These are phyloP conservation scores for Laetiporus sulphureus DNA, from an alignment of 1,284 basidiomycete species.

Conservation along the genomic window DNA sequence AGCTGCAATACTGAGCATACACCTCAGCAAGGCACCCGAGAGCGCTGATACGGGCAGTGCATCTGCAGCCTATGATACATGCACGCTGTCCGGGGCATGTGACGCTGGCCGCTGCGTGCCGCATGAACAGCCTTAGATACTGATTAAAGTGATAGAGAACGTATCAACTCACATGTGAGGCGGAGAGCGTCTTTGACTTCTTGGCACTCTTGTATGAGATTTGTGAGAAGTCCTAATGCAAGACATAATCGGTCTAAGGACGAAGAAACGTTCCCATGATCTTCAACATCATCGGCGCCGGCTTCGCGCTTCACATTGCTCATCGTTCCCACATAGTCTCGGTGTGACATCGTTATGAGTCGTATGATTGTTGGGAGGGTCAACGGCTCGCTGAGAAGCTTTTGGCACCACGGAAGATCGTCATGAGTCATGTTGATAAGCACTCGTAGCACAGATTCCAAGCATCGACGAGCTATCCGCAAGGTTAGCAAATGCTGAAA, in stretches of 20 bases:
- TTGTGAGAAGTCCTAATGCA: slow-evolving; percentile 62
- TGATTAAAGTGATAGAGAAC: neutral
- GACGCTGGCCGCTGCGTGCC: slow-evolving; percentile 37
- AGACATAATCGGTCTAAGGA: slow-evolving; percentile 61
- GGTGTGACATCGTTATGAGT: slow-evolving; percentile 33
- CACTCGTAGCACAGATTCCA: slow-evolving; percentile 53
- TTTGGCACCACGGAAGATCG: slow-evolving; percentile 45
- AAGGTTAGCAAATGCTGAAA: neutral
- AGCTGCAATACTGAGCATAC: slow-evolving; percentile 30
- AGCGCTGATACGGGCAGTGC: slow-evolving; percentile 33
- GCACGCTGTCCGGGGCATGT: slow-evolving; percentile 38
- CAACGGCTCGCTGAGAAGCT: slow-evolving; percentile 36
- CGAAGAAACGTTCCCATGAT: slow-evolving; percentile 27
- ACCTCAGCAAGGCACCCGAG: slow-evolving; percentile 41
- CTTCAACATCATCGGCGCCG: slow-evolving; percentile 15
- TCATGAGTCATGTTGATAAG: slow-evolving; percentile 65
- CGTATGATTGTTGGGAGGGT: slow-evolving; percentile 42
- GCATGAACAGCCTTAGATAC: neutral
- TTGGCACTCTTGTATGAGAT: slow-evolving; percentile 55
- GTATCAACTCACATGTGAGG: slow-evolving; percentile 35
- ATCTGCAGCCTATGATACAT: slow-evolving; percentile 46
- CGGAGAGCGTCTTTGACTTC: slow-evolving; percentile 38
- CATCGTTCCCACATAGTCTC: slow-evolving; percentile 8
- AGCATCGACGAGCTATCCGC: slow-evolving; percentile 30
- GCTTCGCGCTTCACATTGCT: slow-evolving; percentile 8